Evolutionary conservation across 2,329 filamentous ascomycete genomes (phyloP), one percentile per base, ranked within the genome.

Genomic region (Orbilia blumenaviensis): DNA sequence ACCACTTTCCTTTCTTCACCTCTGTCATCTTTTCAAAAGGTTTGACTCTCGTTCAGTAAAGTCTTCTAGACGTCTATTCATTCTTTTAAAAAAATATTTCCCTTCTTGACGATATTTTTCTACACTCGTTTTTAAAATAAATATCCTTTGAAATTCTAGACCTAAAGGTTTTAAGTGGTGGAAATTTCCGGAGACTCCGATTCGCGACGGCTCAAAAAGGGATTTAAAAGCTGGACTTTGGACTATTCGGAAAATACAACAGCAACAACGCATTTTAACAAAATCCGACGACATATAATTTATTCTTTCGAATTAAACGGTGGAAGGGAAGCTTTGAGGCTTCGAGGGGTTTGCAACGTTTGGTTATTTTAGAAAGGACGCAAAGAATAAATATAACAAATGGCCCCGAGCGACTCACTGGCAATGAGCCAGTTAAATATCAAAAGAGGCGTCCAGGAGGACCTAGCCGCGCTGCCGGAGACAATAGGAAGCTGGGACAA

Each of bases 391-490:
- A 2, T 14, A 66, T 12, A n/a, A 42, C 18, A 56, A 56, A 56
- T 56, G 52, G 52, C 52, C 36, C 52, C 52, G 16, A 56, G 16
- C 32, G 16, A 38, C 9, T 25, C 29, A 14, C 52, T 77, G 61
- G 48, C 52, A 10, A 18, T 66, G 54, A 62, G 62, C 63, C 9
- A 81, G 77, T 21, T 10, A 29, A 27, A 23, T 23, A 8, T 86
- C 78, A 1, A 84, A 84, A n/a, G 84, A 83, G 52, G 78, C 78
- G 68, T 38, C 21, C n/a, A 78, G 58, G 29, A 77, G n/a, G 77
- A 77, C 25, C 38, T 77, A 6, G 60, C 72, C 9, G 42, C 58
- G n/a, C n/a, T 79, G 1, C 72, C 77, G 23, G 63, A 69, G 14
- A 72, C 66, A 10, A 21, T 77, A 5, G 66, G 60, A 36, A 69